Base-by-base conservation (phyloP, 164 flowering plant genomes). In the Cinnamomum micranthum region DNA sequence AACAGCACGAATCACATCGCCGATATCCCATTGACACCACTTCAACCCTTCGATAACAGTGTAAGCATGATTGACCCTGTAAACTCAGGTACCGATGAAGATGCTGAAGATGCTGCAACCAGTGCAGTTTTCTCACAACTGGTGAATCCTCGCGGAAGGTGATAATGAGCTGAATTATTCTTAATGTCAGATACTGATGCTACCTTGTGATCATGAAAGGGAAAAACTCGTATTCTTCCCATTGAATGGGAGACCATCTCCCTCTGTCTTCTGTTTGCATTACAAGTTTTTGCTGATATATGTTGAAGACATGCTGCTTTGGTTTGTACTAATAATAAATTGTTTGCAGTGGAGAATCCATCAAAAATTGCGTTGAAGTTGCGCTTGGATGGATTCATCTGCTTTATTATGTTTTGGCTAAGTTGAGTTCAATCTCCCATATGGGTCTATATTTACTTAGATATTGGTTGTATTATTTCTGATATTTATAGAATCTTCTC, bases 111-210 rank as follows among this genome's bases (percentile, higher is more conserved):
- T 82, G 91, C 85, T 68, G 88, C 98, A 33, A 91, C 97, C 14
- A 91, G 95, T 85, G 95, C 95, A 14, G 98, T 94, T 62, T 94
- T 94, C 80, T 94, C 98, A 15, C 98, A 94, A 84, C 85, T 94
- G 33, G 97, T 94, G 35, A 89, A 92, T 83, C 97, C 98, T 73
- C 92, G 97, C 9, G 98, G 98, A 75, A 89, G 97, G 81, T 94
- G 83, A 70, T 52, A 52, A 9, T 17, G 51, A 28, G n/a, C 47
- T n/a, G n/a, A 23, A 58, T 28, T 50, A 31, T 22, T 35, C 25
- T 28, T 4, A 17, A 17, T 67, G 4, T 19, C 23, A 6, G 23
- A 31, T 27, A 67, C 31, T 67, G 25, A 41, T 66, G 19, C 31
- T 27, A 28, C 22, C 13, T 3, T 25, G 28, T 15, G n/a, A 66